Base-by-base conservation (phyloP, 1,284 basidiomycete species). In the Neonothopanus nambi region DNA sequence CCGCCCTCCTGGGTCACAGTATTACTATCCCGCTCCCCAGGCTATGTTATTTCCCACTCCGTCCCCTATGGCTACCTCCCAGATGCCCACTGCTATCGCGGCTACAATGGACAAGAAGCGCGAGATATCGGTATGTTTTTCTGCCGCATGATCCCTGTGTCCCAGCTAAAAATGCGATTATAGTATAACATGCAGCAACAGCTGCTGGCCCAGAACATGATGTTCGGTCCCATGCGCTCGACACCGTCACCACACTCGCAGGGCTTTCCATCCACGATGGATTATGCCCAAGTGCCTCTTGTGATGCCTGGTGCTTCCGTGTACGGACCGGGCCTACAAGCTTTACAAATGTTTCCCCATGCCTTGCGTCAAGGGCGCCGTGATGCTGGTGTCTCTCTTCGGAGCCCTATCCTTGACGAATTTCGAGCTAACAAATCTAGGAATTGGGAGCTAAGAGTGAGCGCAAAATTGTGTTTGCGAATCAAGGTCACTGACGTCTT, bases 381-480 rank as follows among this genome's bases (percentile, higher is more conserved):
- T 48, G 70, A 70, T 45, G 59, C 64, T 9, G 55, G 64, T 2
- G 60, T 65, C 21, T 67, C 75, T 23, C 67, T 83, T 53, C 82
- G 89, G 43, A 92, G 89, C 66, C 76, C 82, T 12, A 66, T 91
- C 24, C 70, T 97, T 53, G 92, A 95, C 58, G 91, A 95, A 57
- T 97, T 95, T 70, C 81, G 93, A 56, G 79, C 83, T 36, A 89
- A 89, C 72, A 91, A 89, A 68, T 75, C 83, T 30, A 79, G 84
- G 55, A 85, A 84, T 61, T 95, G 93, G 92, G 86, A 91, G 59
- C 73, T 96, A 11, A 74, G 78, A 67, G 94, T 95, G 62, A 52
- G 73, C 65, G 30, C 11, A 52, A 11, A 42, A 17, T 43, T 51
- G 50, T 60, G 8, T 9, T 18, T 15, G 26, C 28, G n/a, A 12